Evolutionary conservation across 78 protist species (phyloP), one percentile per base, ranked within the genome.

Genomic region (Polysphondylium violaceum): DNA sequence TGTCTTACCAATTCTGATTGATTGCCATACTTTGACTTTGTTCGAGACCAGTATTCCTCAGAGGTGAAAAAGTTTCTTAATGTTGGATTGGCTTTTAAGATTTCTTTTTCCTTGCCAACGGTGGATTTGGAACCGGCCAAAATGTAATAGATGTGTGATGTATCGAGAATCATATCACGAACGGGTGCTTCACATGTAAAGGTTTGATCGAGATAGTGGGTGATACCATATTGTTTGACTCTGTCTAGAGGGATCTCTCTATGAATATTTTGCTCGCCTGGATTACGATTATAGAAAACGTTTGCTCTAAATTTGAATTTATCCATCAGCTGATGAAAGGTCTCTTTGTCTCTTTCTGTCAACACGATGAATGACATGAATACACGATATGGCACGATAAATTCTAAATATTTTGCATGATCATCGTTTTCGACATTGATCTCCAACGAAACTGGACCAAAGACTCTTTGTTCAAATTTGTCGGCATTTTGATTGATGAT

Each of bases 51-150:
- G 3, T 19, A 19, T 7, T 44, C 23, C 0, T n/a, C 27, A 29
- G 96, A 96, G 1, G 96, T 94, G 40, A 73, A 95, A 25, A 95
- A n/a, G n/a, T n/a, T n/a, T n/a, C n/a, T n/a, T n/a, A n/a, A 60
- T 14, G 25, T n/a, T 25, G 33, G n/a, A 7, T 95, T 90, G 5
- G 41, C 27, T 2, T 93, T 55, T 2, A 90, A n/a, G 0, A 94
- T 11, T n/a, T 16, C 50, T 0, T 63, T 58, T 27, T 78, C 94
- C 12, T 56, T 23, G 2, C 64, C 58, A 0, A 95, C 4, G 0
- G 95, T 75, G 5, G 9, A 17, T 8, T 21, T 65, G 17, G 91
- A 74, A 33, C 94, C 95, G 21, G 38, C 79, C 0, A 75, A 93
- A 6, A 50, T 47, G 33, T 65, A 65, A 3, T 36, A 3, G 7